Base-by-base conservation (phyloP, 2,329 filamentous ascomycete species). In the Cryphonectria parasitica region DNA sequence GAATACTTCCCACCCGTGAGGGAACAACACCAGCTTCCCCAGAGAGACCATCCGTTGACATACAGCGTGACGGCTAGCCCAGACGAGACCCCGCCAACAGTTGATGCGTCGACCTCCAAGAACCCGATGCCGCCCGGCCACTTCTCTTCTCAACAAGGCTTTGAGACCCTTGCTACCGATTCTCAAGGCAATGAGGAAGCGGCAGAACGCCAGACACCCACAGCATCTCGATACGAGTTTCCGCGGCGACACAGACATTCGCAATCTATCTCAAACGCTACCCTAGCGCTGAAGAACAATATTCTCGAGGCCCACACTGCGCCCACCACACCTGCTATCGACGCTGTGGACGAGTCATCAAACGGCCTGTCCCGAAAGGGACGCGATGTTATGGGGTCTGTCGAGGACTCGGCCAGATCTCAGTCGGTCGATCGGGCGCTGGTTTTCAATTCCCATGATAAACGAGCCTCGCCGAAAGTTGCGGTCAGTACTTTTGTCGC, bases 1-100 rank as follows among this genome's bases (percentile, higher is more conserved):
- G 79, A 88, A 80, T 87, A 87, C 75, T 88, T 89, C 72, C 78
- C 82, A 34, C 82, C 79, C 64, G 75, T 82, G 31, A 82, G 72
- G 58, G 72, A 73, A 15, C 68, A 68, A 43, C 39, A 54, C 66
- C 79, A 45, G 76, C 75, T 75, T 82, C 85, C 36, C n/a, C 84
- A 86, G 67, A 80, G 82, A 64, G 91, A 93, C 67, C 92, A 95
- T 78, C 92, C 92, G 28, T 81, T 95, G 58, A 89, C 92, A 25
- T 91, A 93, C 75, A 95, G 92, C 77, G 87, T 92, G 64, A 90
- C 88, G 49, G 91, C 88, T 25, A 92, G 90, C 76, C 92, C 92
- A 1, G 88, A 90, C 64, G 80, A 83, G 19, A 80, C 81, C 73
- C 77, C 79, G 22, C 63, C 69, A 73, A 80, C 71, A 75, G 79